Evolutionary conservation across 768 basidiomycete genomes (phyloP).

Genomic region (Tephrocybe sp.): DNA sequence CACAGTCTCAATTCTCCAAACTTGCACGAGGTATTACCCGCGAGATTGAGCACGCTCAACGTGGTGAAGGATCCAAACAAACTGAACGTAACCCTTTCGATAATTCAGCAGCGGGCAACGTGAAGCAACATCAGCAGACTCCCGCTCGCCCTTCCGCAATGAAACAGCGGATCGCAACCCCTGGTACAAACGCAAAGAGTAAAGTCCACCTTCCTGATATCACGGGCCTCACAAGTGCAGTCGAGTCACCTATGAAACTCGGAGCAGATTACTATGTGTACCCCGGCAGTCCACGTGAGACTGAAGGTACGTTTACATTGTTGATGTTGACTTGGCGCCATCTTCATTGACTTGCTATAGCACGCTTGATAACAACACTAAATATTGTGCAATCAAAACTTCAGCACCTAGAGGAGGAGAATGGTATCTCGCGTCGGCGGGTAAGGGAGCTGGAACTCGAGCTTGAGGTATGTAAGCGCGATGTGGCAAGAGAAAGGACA

Average conservation of each 20-base stretch:
- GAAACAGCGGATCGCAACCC: conserved; percentile 21
- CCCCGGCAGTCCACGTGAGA: conserved; percentile 51
- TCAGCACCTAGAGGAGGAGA: conserved; percentile 76
- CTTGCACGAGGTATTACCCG: conserved; percentile 56
- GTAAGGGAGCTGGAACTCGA: conserved; percentile 89
- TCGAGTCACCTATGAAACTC: conserved; percentile 68
- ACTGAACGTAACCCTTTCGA: conserved; percentile 38
- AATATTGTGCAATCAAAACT: conserved; percentile 67
- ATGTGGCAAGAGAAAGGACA: conserved; percentile 71
- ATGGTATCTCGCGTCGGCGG: conserved; percentile 74
- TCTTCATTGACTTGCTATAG: conserved; percentile 31
- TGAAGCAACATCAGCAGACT: conserved; percentile 29
- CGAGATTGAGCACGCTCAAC: conserved; percentile 43
- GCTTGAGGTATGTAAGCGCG: conserved; percentile 80
- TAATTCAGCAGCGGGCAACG: conserved; percentile 8
- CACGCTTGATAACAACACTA: conserved; percentile 61
- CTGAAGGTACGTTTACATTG: conserved; percentile 50
- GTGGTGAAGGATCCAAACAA: conserved; percentile 12
- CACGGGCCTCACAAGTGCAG: conserved; percentile 79
- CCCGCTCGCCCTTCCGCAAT: conserved; percentile 14
- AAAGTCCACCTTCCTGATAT: conserved; percentile 75
- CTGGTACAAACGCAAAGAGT: conserved; percentile 21
- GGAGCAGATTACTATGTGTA: conserved; percentile 52
- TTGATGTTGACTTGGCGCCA: not conserved
- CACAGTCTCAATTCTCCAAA: conserved; percentile 51